Evolutionary conservation across 1,284 basidiomycete species (phyloP).

Genomic region (Meira miltonrushii): DNA sequence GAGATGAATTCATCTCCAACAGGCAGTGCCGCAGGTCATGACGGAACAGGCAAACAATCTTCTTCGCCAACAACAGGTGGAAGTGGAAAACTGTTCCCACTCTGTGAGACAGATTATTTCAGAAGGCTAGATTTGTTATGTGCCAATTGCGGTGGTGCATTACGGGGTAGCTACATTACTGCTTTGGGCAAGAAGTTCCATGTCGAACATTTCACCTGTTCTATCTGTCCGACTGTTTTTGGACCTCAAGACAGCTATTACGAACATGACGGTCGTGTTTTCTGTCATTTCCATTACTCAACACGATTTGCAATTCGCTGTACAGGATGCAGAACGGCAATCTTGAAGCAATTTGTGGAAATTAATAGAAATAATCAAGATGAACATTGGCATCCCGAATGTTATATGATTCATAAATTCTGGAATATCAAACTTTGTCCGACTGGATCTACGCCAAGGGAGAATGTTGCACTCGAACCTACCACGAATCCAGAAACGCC

Average conservation of each 20-base stretch:
- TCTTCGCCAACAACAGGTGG: constrained; percentile 12
- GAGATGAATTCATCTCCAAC: constrained; percentile 66
- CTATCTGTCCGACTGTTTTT: constrained; percentile 88
- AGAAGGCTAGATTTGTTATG: constrained; percentile 91
- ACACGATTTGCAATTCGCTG: constrained; percentile 98
- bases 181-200: constrained; percentile 99
- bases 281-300: constrained; percentile 74
- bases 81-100: constrained; percentile 39
- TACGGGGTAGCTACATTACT: constrained; percentile 97
- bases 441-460: constrained; percentile 39
- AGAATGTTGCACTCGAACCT: constrained; percentile 18
- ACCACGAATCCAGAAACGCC: constrained; percentile 15
- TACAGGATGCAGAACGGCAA: constrained; percentile 94
- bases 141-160: constrained; percentile 85
- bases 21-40: constrained; percentile 55
- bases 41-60: background rate
- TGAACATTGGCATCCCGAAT: constrained; percentile 99
- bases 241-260: constrained; percentile 98
- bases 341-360: constrained; percentile 98
- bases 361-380: constrained; percentile 96
- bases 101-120: constrained; percentile 95
- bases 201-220: constrained; percentile 99
- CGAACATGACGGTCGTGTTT: constrained; percentile 92
- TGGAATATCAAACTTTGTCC: constrained; percentile 89
- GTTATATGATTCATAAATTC: constrained; percentile 99